phyloP scores from a whole-genome alignment of 192 early-diverging fungal genomes.

The Piromyces finnis region DNA sequence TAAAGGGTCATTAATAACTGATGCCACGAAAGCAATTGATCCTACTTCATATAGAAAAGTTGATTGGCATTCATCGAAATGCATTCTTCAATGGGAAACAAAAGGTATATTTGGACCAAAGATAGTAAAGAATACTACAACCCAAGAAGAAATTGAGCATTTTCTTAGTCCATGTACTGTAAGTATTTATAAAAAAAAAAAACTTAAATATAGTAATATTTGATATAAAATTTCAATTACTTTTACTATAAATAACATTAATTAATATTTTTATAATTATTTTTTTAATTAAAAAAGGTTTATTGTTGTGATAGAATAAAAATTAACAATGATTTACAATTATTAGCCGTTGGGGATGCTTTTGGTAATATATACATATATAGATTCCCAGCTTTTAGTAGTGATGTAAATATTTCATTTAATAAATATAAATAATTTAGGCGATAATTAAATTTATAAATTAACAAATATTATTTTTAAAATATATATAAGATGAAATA shows the following conservation, averaged over 20 bases:
- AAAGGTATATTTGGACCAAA: background rate
- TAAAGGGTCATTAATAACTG: background rate
- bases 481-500: background rate
- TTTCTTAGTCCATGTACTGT: background rate
- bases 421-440: too few species aligned
- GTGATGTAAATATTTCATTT: background rate
- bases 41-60: background rate
- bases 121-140: background rate
- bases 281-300: background rate
- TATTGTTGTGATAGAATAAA: background rate
- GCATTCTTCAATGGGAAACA: background rate
- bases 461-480: too few species aligned
- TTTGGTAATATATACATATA: background rate
- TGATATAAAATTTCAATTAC: too few species aligned
- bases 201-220: too few species aligned
- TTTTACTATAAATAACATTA: background rate
- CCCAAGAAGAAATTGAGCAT: background rate
- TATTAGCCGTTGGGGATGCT: background rate
- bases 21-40: background rate
- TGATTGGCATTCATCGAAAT: background rate
- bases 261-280: background rate
- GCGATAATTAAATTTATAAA: too few species aligned
- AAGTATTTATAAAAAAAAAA: background rate
- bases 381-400: background rate
- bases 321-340: background rate